phyloP scores from a whole-genome alignment of 768 basidiomycete genomes.

The Exsudoporus frostii region DNA sequence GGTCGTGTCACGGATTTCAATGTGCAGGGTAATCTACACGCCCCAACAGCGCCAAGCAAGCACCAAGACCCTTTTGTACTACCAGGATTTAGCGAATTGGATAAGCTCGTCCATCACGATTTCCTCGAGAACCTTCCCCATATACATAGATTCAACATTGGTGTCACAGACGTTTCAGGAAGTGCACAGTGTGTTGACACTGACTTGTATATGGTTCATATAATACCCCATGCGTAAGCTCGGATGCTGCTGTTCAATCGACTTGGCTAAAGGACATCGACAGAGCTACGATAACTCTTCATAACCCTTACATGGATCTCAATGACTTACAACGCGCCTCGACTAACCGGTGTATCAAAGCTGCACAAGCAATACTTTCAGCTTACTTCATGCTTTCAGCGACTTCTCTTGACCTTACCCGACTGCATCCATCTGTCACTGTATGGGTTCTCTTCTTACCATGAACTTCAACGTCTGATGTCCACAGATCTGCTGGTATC shows the following conservation, averaged over 20 bases:
- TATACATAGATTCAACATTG: slow-evolving; percentile 59
- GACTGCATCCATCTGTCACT: slow-evolving; percentile 79
- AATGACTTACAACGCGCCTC: slow-evolving; percentile 61
- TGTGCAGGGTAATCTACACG: slow-evolving; percentile 68
- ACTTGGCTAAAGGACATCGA: slow-evolving; percentile 10
- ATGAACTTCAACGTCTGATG: slow-evolving; percentile 12
- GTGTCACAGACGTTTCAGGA: slow-evolving; percentile 57
- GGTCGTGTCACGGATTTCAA: slow-evolving; percentile 84
- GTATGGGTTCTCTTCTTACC: slow-evolving; percentile 41
- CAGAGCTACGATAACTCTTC: slow-evolving; percentile 85
- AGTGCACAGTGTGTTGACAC: slow-evolving; percentile 64
- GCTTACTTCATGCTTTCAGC: slow-evolving; percentile 78
- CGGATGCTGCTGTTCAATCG: slow-evolving; percentile 1
- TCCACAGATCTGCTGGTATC: slow-evolving; percentile 82
- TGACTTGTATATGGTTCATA: slow-evolving; percentile 83
- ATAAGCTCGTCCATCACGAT: slow-evolving; percentile 60
- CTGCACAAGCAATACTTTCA: slow-evolving; percentile 69
- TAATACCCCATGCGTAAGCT: slow-evolving; percentile 79
- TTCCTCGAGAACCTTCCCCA: slow-evolving; percentile 73
- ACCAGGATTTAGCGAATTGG: slow-evolving; percentile 66
- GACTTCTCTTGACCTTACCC: slow-evolving; percentile 76
- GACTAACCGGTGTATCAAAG: slow-evolving; percentile 66
- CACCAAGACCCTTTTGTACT: slow-evolving; percentile 69
- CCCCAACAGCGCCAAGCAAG: slow-evolving; percentile 63
- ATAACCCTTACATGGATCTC: slow-evolving; percentile 81